Conservation (phyloP, 1,284 basidiomycete genomes). For the Irpex sp. region DNA sequence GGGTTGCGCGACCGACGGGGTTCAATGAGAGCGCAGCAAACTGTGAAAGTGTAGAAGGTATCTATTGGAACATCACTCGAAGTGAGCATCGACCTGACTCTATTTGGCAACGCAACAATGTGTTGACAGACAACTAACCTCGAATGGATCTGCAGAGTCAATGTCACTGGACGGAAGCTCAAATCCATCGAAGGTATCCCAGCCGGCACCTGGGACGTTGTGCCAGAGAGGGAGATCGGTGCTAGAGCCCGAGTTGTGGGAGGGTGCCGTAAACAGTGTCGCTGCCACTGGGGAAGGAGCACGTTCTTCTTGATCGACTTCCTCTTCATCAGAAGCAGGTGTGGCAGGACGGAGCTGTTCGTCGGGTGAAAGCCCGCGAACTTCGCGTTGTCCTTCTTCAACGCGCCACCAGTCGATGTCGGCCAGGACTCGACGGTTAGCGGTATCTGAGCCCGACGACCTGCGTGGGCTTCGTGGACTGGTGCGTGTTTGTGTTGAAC, state of each 20-base stretch:
- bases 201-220: constrained; percentile 10
- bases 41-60: constrained; percentile 6
- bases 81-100: neutral
- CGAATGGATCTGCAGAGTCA: constrained; percentile 3
- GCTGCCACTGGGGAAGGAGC: constrained; percentile 5
- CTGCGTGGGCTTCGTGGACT: constrained; percentile 48
- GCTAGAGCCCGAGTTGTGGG: neutral
- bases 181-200: constrained; percentile 8
- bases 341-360: constrained; percentile 14
- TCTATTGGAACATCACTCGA: neutral
- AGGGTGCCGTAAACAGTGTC: neutral
- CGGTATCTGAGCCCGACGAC: constrained; percentile 61
- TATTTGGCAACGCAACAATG: neutral
- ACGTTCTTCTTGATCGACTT: constrained; percentile 14
- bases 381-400: constrained; percentile 60
- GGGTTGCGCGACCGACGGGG: constrained; percentile 23
- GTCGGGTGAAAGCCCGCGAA: constrained; percentile 24
- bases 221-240: constrained; percentile 3
- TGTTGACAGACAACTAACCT: constrained; percentile 7
- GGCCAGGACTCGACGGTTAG: constrained; percentile 64
- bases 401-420: constrained; percentile 85
- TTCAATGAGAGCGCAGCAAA: constrained; percentile 12
- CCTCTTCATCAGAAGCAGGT: constrained; percentile 14
- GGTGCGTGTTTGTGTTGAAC: constrained; percentile 27
- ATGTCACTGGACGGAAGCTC: constrained; percentile 1